A percentile compares a stretch with the other conserved stretches of the same genome.
Conservation (phyloP, 805 yeast species). For the Blastobotrys mokoenaii region DNA sequence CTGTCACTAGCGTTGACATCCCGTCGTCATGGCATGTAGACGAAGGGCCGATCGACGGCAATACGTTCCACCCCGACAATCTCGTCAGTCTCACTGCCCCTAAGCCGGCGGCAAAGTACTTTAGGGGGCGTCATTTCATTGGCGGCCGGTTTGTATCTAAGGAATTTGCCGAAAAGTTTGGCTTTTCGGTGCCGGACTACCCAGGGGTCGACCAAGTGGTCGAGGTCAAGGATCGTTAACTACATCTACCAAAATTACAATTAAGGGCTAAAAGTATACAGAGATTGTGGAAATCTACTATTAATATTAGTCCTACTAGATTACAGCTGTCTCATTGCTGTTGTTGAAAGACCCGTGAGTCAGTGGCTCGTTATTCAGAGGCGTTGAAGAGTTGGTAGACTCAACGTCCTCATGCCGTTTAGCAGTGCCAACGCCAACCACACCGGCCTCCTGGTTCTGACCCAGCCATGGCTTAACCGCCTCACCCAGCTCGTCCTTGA, state of each 20-base stretch:
- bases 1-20: slow-evolving; percentile 76
- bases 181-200: slow-evolving; percentile 56
- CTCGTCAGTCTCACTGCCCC: slow-evolving; percentile 89
- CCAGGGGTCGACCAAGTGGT: slow-evolving; percentile 50
- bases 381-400: background rate
- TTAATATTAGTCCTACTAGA: background rate
- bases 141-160: slow-evolving; percentile 83
- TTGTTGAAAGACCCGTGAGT: background rate
- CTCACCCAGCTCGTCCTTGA: slow-evolving; percentile 31
- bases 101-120: slow-evolving; percentile 65
- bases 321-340: background rate
- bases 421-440: slow-evolving; percentile 26
- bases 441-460: slow-evolving; percentile 21
- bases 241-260: too few species aligned
- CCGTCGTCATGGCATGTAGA: slow-evolving; percentile 99
- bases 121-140: slow-evolving; percentile 57
- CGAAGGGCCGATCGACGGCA: slow-evolving; percentile 51
- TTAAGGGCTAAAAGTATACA: too few species aligned
- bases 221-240: too few species aligned
- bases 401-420: slow-evolving; percentile 4
- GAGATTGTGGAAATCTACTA: too few species aligned
- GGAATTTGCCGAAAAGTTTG: slow-evolving; percentile 63
- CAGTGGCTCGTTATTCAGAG: background rate
- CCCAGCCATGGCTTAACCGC: slow-evolving; percentile 37
- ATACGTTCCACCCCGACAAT: slow-evolving; percentile 50